phyloP scores from a whole-genome alignment of 306 rosid species.

The Ochetophila trinervis region DNA sequence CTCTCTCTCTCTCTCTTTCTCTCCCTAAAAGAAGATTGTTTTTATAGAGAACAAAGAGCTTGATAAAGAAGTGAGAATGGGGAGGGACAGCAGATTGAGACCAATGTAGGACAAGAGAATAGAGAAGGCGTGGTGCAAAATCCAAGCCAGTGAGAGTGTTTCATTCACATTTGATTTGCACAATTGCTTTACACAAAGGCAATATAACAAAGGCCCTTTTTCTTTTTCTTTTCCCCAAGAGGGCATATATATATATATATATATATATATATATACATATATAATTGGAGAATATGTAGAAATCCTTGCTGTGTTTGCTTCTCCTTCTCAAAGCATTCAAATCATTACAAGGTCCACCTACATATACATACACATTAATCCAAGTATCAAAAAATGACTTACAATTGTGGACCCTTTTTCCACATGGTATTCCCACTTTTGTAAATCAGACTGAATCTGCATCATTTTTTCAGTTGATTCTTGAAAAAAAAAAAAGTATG shows the following conservation, averaged over 20 bases:
- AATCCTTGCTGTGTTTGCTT: constrained; percentile 60
- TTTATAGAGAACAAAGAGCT: constrained; percentile 25
- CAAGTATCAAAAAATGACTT: constrained; percentile 20
- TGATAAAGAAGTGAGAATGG: constrained; percentile 18
- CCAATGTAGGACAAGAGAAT: constrained; percentile 24
- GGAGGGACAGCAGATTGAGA: constrained; percentile 25
- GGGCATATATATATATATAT: constrained; percentile 22
- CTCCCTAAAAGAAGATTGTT: constrained; percentile 5
- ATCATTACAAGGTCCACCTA: constrained; percentile 53
- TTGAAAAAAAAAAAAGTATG: constrained; percentile 40
- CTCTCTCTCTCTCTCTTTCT: neutral
- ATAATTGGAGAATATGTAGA: constrained; percentile 32
- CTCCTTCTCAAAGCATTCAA: constrained; percentile 36
- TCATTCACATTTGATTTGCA: constrained; percentile 13
- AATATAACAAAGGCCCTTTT: constrained; percentile 6
- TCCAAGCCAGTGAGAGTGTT: constrained; percentile 32
- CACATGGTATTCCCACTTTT: constrained; percentile 44
- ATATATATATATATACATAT: constrained; percentile 29
- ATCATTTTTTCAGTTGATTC: constrained; percentile 47
- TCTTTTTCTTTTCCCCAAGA: neutral
- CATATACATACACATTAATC: constrained; percentile 21
- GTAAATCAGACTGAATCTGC: constrained; percentile 35
- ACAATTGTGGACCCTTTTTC: constrained; percentile 33
- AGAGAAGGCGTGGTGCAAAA: constrained; percentile 28
- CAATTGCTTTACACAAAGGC: constrained; percentile 40